phyloP scores from a whole-genome alignment of 768 basidiomycete genomes.

The Leccinum rimulosum region DNA sequence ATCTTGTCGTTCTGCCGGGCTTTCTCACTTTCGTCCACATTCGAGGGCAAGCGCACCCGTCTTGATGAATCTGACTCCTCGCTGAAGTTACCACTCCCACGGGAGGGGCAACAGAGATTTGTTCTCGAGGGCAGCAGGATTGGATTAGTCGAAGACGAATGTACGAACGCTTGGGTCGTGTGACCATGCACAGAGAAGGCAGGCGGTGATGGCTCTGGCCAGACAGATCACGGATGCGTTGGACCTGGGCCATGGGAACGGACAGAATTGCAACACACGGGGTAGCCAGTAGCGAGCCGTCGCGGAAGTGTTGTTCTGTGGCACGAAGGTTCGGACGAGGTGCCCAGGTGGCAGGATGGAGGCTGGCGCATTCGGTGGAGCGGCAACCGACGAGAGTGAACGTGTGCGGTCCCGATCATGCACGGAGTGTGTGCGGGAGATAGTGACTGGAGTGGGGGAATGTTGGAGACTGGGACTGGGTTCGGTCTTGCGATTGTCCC shows the following conservation, averaged over 20 bases:
- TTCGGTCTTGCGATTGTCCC: slow-evolving; percentile 16
- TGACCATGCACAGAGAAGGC: slow-evolving; percentile 25
- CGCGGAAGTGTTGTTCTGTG: slow-evolving; percentile 1
- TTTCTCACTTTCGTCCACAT: slow-evolving; percentile 16
- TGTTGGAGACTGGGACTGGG: slow-evolving; percentile 42
- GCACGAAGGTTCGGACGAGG: slow-evolving; percentile 4
- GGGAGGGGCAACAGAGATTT: slow-evolving; percentile 55
- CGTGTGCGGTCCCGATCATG: slow-evolving; percentile 25
- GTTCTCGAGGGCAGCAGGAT: slow-evolving; percentile 47
- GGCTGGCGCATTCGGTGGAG: slow-evolving; percentile 34
- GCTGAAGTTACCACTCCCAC: slow-evolving; percentile 41
- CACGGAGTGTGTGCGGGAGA: slow-evolving; percentile 24
- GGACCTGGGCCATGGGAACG: slow-evolving; percentile 31
- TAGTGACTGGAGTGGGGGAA: slow-evolving; percentile 40
- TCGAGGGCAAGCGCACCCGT: slow-evolving; percentile 10
- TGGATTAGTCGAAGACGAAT: slow-evolving; percentile 24
- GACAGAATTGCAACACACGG: slow-evolving; percentile 31
- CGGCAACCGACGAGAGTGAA: slow-evolving; percentile 36
- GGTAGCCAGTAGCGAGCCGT: slow-evolving; percentile 33
- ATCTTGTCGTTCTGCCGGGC: slow-evolving; percentile 7
- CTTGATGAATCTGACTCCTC: slow-evolving; percentile 16
- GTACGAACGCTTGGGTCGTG: slow-evolving; percentile 6
- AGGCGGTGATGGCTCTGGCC: slow-evolving; percentile 11
- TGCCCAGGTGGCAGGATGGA: slow-evolving; percentile 21
- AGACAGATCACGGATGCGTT: slow-evolving; percentile 15